Conservation (phyloP, 2,329 filamentous ascomycete species). For the Fusarium liriodendri region DNA sequence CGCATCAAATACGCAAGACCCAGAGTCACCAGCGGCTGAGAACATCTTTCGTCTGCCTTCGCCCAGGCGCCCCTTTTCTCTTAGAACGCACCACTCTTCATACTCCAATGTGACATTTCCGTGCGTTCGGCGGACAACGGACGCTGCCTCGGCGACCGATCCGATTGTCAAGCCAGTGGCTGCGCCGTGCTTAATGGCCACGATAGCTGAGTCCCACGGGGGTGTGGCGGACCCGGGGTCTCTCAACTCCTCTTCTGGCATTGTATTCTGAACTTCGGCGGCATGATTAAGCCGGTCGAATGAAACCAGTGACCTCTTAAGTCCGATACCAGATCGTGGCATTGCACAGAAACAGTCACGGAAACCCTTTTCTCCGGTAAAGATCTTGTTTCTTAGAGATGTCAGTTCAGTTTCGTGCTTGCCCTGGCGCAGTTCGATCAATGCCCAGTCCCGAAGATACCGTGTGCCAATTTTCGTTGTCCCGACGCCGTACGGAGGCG, state of each 20-base stretch:
- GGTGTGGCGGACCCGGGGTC: not conserved
- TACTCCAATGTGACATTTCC: not conserved
- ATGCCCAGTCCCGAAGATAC: constrained; percentile 19
- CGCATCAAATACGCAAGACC: constrained; percentile 3
- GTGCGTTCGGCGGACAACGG: not conserved
- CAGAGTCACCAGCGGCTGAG: not conserved
- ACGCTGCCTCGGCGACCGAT: not conserved
- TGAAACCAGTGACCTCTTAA: not conserved
- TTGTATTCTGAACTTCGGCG: not conserved
- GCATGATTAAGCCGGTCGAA: not conserved
- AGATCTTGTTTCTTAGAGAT: not conserved
- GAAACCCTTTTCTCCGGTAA: not conserved
- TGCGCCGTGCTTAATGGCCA: not conserved
- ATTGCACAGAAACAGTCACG: not conserved
- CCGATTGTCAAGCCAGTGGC: not conserved
- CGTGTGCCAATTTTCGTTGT: not conserved
- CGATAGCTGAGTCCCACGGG: not conserved
- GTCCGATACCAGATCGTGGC: not conserved
- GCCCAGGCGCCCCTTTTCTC: not conserved
- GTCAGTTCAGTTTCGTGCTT: not conserved
- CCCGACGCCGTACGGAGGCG: not conserved
- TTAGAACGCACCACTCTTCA: constrained; percentile 16
- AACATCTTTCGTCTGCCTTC: not conserved
- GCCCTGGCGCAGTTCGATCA: constrained; percentile 12
- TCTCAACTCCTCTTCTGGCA: not conserved